A percentile compares a stretch with the other conserved stretches of the same genome.
Conservation (phyloP, 768 basidiomycete genomes). For the Fomitopsis serialis region DNA sequence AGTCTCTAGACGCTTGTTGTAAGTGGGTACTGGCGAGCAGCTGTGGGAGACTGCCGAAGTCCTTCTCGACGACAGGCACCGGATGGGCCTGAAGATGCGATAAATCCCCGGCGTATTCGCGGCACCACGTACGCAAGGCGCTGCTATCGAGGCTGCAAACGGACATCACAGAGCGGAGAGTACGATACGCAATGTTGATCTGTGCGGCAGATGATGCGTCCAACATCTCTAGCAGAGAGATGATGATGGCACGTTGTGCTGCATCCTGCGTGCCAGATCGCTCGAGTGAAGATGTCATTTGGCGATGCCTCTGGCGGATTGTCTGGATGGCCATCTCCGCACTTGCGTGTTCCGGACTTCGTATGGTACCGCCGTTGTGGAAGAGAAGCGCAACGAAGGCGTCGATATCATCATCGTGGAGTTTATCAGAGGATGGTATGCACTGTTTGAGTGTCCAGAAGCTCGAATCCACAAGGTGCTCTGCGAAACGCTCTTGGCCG, state of each 20-base stretch:
- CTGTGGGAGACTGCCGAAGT: conserved; percentile 33
- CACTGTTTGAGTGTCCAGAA: conserved; percentile 86
- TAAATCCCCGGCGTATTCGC: conserved; percentile 17
- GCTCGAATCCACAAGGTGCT: conserved; percentile 49
- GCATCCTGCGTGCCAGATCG: background rate
- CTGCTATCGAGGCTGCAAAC: conserved; percentile 28
- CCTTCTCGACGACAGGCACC: conserved; percentile 13
- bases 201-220: conserved; percentile 42
- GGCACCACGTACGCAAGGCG: conserved; percentile 27
- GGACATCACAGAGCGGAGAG: conserved; percentile 55
- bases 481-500: conserved; percentile 28
- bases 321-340: conserved; percentile 38
- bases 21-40: conserved; percentile 29
- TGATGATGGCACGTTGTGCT: conserved; percentile 46
- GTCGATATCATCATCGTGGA: conserved; percentile 65
- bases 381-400: conserved; percentile 68
- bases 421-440: conserved; percentile 48
- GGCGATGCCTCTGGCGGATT: conserved; percentile 33
- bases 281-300: background rate
- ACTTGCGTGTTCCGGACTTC: conserved; percentile 54
- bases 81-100: conserved; percentile 20
- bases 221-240: conserved; percentile 53
- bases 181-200: conserved; percentile 55
- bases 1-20: conserved; percentile 41
- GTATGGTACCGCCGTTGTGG: conserved; percentile 52